Evolutionary conservation across 2,329 filamentous ascomycete species (phyloP).

Genomic region (Verticillium nubilum): DNA sequence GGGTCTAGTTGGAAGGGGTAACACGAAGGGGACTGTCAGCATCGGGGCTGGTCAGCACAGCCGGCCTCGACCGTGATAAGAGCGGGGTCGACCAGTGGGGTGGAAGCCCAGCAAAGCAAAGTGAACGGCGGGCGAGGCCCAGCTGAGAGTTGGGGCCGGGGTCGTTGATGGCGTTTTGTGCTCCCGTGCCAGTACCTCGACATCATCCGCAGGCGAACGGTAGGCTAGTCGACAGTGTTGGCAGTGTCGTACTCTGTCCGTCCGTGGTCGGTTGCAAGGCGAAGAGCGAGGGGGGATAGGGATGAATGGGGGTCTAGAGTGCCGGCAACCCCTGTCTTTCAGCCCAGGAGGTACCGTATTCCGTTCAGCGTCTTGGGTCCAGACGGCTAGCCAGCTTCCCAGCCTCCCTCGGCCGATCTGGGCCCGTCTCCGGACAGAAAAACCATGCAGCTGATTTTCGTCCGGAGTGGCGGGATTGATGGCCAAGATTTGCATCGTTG

Average conservation of each 20-base stretch:
- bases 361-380: neutral
- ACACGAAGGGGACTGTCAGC: slow-evolving; percentile 7
- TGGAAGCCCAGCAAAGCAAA: slow-evolving; percentile 1
- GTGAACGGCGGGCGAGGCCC: neutral
- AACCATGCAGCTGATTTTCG: neutral
- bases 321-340: slow-evolving; percentile 11
- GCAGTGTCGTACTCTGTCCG: slow-evolving; percentile 4
- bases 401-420: neutral
- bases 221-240: neutral
- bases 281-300: slow-evolving; percentile 6
- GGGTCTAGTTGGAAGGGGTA: neutral
- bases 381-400: neutral
- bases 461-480: neutral
- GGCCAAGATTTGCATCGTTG: neutral
- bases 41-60: slow-evolving; percentile 5
- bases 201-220: neutral
- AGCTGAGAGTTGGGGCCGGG: neutral
- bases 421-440: neutral
- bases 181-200: neutral
- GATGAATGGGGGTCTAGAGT: slow-evolving; percentile 1
- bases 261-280: neutral
- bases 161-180: neutral
- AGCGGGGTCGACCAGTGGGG: slow-evolving; percentile 7
- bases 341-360: slow-evolving; percentile 9
- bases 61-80: slow-evolving; percentile 9